Conservation (phyloP, 805 yeast genomes). For the Candida tammaniensis region DNA sequence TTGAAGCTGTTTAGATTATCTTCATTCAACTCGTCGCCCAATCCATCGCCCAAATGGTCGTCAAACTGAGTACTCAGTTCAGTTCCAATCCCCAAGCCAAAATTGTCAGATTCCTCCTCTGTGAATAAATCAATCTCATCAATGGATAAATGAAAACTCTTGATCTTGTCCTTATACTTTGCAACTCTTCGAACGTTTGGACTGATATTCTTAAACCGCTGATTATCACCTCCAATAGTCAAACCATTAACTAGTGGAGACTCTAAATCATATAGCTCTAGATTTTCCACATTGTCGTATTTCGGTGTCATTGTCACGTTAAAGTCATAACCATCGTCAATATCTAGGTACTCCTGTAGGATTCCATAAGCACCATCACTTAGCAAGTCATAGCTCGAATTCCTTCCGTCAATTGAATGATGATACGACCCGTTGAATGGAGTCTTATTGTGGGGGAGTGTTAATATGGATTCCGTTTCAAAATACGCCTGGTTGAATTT, state of each 20-base stretch:
- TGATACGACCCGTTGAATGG: constrained; percentile 27
- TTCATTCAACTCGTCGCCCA: constrained; percentile 1
- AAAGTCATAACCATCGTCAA: constrained; percentile 4
- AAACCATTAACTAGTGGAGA: constrained; percentile 35
- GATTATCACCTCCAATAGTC: constrained; percentile 24
- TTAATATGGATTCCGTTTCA: constrained; percentile 7
- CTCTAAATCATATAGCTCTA: constrained; percentile 23
- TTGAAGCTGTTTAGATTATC: too few relatives aligned
- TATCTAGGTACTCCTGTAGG: constrained; percentile 27
- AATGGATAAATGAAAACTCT: constrained; percentile 13
- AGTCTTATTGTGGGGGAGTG: constrained; percentile 9
- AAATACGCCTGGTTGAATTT: constrained; percentile 7
- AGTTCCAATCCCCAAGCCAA: not conserved
- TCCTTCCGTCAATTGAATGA: constrained; percentile 21
- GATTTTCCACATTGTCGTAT: constrained; percentile 12
- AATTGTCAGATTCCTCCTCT: not conserved
- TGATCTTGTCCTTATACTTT: constrained; percentile 8
- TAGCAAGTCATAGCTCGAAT: constrained; percentile 9
- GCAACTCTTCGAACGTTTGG: constrained; percentile 5
- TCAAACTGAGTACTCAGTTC: not conserved
- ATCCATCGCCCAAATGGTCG: not conserved
- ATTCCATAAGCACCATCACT: constrained; percentile 31
- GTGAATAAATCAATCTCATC: constrained; percentile 11
- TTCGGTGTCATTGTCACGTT: constrained; percentile 9
- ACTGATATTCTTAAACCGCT: constrained; percentile 10